Evolutionary conservation across 441 rosid genomes (phyloP).

Genomic region (Erysimum pusillum): DNA sequence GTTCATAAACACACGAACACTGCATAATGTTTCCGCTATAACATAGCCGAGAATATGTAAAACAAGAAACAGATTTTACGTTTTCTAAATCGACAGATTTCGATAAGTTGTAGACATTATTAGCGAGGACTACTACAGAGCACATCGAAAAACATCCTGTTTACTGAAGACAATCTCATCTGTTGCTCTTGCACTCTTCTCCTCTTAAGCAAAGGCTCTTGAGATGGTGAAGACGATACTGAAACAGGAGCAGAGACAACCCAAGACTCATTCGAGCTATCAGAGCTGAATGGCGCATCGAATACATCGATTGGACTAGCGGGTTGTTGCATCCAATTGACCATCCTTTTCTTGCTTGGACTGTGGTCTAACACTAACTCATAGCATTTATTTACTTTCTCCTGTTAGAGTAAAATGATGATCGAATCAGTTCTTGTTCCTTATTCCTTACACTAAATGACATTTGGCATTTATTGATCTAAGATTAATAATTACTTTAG

Average conservation of each 20-base stretch:
- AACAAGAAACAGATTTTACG: conserved; percentile 33
- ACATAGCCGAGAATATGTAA: conserved; percentile 31
- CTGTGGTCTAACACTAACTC: conserved; percentile 51
- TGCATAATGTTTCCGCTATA: conserved; percentile 33
- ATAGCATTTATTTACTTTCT: conserved; percentile 55
- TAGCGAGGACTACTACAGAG: conserved; percentile 76
- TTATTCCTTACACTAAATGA: too few relatives aligned
- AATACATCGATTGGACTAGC: conserved; percentile 55
- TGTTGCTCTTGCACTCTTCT: conserved; percentile 73
- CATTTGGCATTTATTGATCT: conserved; percentile 22
- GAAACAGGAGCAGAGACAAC: conserved; percentile 49
- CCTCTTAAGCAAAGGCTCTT: conserved; percentile 62
- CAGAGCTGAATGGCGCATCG: too few relatives aligned
- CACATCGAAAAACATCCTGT: conserved; percentile 69
- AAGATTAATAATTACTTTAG: background rate
- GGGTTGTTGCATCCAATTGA: conserved; percentile 30
- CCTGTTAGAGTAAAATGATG: too few relatives aligned
- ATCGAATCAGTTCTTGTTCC: too few relatives aligned
- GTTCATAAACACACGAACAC: conserved; percentile 21
- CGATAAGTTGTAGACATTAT: too few relatives aligned
- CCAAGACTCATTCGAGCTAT: conserved; percentile 53
- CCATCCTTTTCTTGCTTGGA: conserved; percentile 53
- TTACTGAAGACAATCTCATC: conserved; percentile 67
- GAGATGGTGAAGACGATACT: conserved; percentile 49
- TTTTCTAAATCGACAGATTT: conserved; percentile 10